Evolutionary conservation across 176 grass and related monocot species (phyloP), one percentile per base, ranked within the genome.

Genomic region (Guadua angustifolia): DNA sequence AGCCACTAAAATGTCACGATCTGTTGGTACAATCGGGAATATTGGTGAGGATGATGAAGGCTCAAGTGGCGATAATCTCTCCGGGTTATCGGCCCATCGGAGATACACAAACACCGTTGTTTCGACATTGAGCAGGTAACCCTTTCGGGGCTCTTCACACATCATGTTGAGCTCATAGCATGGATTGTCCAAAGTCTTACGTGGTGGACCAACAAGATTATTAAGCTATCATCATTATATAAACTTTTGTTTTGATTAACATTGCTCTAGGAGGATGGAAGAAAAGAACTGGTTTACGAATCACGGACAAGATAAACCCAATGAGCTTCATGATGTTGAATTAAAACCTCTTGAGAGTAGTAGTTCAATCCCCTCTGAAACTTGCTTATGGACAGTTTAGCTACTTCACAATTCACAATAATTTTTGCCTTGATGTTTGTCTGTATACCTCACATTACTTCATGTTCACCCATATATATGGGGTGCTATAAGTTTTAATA

Each of bases 11-110:
- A 32, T 82, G 32, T 83, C 42, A 65, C 90, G 26, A 59, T 63
- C 49, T 89, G 19, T 79, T 61, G 65, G 17, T 88, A 88, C 74
- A 82, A 66, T 84, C 81, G 95, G 95, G 84, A 91, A 95, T 45
- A 93, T 93, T 47, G 91, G 93, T 3, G 91, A 82, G 64, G 93
- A 92, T 66, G 91, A 90, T 85, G 85, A 84, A 56, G 82, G 79
- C 74, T 88, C 83, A 79, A 90, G 73, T 69, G 80, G 80, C 21
- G 85, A 79, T 83, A 90, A 89, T 80, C 88, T 81, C n/a, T 71
- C 82, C 5, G 62, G 72, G 24, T 74, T 67, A 77, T 81, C 82
- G 88, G 53, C 18, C 75, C 91, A 77, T 36, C 64, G 71, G 35
- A 68, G 91, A 87, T 66, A 51, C 60, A 62, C 82, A 66, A 87